Evolutionary conservation across 768 basidiomycete species (phyloP).

Genomic region (Leccinum variicolor): DNA sequence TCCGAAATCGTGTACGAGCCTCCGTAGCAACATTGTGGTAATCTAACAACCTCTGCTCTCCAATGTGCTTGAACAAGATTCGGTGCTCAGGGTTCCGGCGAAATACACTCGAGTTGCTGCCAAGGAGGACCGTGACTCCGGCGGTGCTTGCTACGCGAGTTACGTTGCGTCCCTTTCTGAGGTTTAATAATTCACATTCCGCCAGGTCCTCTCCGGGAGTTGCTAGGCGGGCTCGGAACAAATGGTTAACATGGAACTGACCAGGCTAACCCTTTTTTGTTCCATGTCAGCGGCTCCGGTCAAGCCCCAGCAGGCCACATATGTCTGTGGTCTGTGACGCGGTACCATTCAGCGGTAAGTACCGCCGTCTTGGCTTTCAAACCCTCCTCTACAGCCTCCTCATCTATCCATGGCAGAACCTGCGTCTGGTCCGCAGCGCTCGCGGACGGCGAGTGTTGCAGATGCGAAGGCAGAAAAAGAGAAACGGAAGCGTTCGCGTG

Average conservation of each 20-base stretch:
- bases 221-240: constrained; percentile 32
- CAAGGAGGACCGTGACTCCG: no score
- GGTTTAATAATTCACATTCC: constrained; percentile 10
- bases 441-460: constrained; percentile 25
- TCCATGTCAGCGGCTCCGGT: constrained; percentile 29
- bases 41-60: background rate
- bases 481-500: constrained; percentile 72
- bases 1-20: background rate
- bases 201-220: constrained; percentile 25
- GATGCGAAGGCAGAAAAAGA: constrained; percentile 40
- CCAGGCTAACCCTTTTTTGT: constrained; percentile 26
- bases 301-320: constrained; percentile 21
- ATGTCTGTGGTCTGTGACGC: constrained; percentile 27
- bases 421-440: constrained; percentile 35
- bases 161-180: constrained; percentile 10
- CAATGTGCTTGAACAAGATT: background rate
- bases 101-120: no score
- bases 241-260: constrained; percentile 17
- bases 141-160: background rate
- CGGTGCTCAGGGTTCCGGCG: background rate
- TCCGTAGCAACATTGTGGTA: background rate
- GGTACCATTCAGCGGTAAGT: constrained; percentile 15
- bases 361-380: constrained; percentile 27
- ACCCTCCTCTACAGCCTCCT: constrained; percentile 14
- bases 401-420: constrained; percentile 30